Percentiles rank a stretch among this genome's conserved stretches.
phyloP scores from a whole-genome alignment of 805 yeast species.

The Schwanniomyces polymorphus region DNA sequence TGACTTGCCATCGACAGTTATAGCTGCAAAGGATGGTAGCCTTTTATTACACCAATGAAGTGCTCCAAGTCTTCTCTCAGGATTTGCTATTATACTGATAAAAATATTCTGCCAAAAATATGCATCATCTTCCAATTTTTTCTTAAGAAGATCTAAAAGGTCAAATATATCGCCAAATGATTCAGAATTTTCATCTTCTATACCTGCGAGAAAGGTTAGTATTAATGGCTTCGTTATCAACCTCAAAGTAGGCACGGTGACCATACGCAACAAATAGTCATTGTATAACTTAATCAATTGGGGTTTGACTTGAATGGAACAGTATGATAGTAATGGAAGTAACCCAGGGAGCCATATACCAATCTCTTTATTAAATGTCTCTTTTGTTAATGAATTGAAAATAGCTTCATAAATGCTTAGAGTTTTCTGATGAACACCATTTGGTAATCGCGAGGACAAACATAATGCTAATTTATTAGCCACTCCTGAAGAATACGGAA shows the following conservation, averaged over 20 bases:
- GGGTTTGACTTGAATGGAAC: conserved; percentile 86
- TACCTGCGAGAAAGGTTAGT: conserved; percentile 76
- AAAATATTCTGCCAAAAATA: conserved; percentile 88
- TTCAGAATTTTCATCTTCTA: conserved; percentile 92
- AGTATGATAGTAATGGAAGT: conserved; percentile 84
- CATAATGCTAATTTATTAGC: conserved; percentile 77
- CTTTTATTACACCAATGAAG: conserved; percentile 68
- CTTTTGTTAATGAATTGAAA: conserved; percentile 61
- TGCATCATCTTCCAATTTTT: conserved; percentile 58
- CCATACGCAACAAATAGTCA: conserved; percentile 47
- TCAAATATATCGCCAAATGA: conserved; percentile 61
- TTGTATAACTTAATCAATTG: conserved; percentile 64
- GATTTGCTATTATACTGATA: conserved; percentile 70
- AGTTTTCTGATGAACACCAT: conserved; percentile 93
- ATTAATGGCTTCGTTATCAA: conserved; percentile 67
- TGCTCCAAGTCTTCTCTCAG: conserved; percentile 83
- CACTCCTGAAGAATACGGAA: conserved; percentile 69
- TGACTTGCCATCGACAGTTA: conserved; percentile 17
- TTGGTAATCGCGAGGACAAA: conserved; percentile 77
- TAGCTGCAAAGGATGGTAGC: conserved; percentile 59
- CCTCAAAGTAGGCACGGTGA: conserved; percentile 46
- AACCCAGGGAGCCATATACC: conserved; percentile 89
- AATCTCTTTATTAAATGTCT: conserved; percentile 54
- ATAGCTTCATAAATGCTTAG: conserved; percentile 72
- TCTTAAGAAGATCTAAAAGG: conserved; percentile 60